Evolutionary conservation across 441 rosid genomes (phyloP).

Genomic region (Erodium chrysanthum): DNA sequence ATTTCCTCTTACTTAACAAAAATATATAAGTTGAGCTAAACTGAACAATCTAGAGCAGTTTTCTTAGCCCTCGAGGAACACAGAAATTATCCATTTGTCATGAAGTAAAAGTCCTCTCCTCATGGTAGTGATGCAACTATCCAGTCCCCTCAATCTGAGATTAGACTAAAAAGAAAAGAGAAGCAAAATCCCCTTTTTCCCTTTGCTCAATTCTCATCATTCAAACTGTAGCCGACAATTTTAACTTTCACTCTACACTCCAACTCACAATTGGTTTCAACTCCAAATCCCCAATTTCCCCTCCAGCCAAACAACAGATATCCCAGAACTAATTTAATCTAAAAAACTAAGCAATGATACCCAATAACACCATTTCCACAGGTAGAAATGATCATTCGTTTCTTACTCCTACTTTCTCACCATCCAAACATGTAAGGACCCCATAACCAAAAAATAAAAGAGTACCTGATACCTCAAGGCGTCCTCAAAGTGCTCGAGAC

Average conservation of each 20-base stretch:
- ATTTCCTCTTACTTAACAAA: too few species aligned
- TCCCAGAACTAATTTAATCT: too few species aligned
- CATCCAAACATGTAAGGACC: not conserved
- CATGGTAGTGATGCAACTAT: not conserved
- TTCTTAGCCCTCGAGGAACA: not conserved
- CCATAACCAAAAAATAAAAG: not conserved
- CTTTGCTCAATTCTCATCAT: not conserved
- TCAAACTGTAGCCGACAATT: not conserved
- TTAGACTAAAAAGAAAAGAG: not conserved
- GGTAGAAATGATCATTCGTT: too few species aligned
- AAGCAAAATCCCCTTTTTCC: not conserved
- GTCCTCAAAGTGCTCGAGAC: constrained; percentile 47
- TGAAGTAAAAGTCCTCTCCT: not conserved
- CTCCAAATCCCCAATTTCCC: not conserved
- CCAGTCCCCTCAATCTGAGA: not conserved
- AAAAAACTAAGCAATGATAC: too few species aligned
- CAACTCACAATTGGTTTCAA: not conserved
- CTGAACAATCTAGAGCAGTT: not conserved
- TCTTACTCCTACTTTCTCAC: too few species aligned
- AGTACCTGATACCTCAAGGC: constrained; percentile 71
- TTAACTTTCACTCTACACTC: not conserved
- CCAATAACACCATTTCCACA: too few species aligned
- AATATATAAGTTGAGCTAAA: not conserved
- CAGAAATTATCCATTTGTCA: not conserved
- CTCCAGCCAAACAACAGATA: not conserved